phyloP scores from a whole-genome alignment of 306 rosid species.

The Ormosia emarginata region DNA sequence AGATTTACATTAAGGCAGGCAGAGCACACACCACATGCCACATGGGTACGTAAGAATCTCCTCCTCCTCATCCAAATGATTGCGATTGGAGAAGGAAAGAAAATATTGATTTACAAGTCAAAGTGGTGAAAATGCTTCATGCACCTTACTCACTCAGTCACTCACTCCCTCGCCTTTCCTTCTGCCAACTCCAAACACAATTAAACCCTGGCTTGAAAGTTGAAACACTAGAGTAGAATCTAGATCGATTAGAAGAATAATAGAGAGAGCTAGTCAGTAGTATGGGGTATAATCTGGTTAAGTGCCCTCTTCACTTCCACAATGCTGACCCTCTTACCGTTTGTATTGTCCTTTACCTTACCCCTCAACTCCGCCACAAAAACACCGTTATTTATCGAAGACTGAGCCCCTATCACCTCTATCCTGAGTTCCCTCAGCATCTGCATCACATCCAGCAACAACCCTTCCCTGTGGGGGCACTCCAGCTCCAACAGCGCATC shows the following conservation, averaged over 20 bases:
- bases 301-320: conserved; percentile 92
- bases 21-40: neutral
- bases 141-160: too few relatives aligned
- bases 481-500: conserved; percentile 88
- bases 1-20: neutral
- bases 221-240: too few relatives aligned
- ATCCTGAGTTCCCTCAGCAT: conserved; percentile 60
- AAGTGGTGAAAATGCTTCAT: neutral
- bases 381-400: conserved; percentile 60
- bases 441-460: conserved; percentile 74
- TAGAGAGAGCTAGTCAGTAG: conserved; percentile 7
- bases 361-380: conserved; percentile 75
- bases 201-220: too few relatives aligned
- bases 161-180: too few relatives aligned
- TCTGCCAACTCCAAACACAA: too few relatives aligned
- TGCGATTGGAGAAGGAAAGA: too few relatives aligned
- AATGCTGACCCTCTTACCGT: conserved; percentile 77
- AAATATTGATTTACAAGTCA: neutral
- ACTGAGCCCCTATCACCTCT: conserved; percentile 71
- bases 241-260: too few relatives aligned
- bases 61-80: too few relatives aligned
- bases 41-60: too few relatives aligned
- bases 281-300: conserved; percentile 67
- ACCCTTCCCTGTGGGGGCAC: conserved; percentile 70
- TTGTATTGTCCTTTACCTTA: conserved; percentile 68